These are phyloP conservation scores for Peronospora belbahrii DNA, from an alignment of 352 stramenopile species.

Conservation along the genomic window DNA sequence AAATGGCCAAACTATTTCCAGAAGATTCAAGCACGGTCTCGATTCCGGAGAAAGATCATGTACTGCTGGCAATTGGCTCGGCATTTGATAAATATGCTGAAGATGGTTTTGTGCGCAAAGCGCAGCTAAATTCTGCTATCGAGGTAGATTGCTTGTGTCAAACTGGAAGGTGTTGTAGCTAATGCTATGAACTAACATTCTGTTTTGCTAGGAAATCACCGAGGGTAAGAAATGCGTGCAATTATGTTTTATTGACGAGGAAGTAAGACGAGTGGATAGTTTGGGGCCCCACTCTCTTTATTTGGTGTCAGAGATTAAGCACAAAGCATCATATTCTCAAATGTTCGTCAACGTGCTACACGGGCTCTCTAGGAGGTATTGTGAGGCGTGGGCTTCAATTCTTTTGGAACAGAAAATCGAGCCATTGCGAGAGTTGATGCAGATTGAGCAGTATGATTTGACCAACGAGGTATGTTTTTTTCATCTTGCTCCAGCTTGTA, in stretches of 20 bases:
- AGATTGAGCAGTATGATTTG: constrained; percentile 57
- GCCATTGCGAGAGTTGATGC: constrained; percentile 48
- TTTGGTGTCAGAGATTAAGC: constrained; percentile 42
- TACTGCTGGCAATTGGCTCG: background rate
- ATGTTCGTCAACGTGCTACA: constrained; percentile 51
- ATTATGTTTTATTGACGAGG: constrained; percentile 54
- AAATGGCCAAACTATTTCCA: constrained; percentile 48
- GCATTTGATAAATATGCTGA: constrained; percentile 27
- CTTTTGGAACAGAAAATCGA: constrained; percentile 58
- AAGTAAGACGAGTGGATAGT: constrained; percentile 30
- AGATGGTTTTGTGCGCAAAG: constrained; percentile 20
- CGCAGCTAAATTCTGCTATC: constrained; percentile 17
- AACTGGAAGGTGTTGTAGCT: background rate
- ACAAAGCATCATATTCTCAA: constrained; percentile 27
- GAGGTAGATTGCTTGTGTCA: constrained; percentile 24
- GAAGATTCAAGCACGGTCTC: constrained; percentile 12
- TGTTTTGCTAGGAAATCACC: constrained; percentile 16
- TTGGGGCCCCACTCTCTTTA: constrained; percentile 54
- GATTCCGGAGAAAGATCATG: constrained; percentile 16
- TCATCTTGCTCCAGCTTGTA: background rate
- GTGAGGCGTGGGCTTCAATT: constrained; percentile 51
- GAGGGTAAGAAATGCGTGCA: constrained; percentile 2
- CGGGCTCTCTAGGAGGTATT: constrained; percentile 54
- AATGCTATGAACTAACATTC: background rate
- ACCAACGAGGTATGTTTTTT: constrained; percentile 67